A percentile compares a stretch with the other conserved stretches of the same genome.
Evolutionary conservation across 352 stramenopile genomes (phyloP).

Genomic region (Vaucheria bursata): DNA sequence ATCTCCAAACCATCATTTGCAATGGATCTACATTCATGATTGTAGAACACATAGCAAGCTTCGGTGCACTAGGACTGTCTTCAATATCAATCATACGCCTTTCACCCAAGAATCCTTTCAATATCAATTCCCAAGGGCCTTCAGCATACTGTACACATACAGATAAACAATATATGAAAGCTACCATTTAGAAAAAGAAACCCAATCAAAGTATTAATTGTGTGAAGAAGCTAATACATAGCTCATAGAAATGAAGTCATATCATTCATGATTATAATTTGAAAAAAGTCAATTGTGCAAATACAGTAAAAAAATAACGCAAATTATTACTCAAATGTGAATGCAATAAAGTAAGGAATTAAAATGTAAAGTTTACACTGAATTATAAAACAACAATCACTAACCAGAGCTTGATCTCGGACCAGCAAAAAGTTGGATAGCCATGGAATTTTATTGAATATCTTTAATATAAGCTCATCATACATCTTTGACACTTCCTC

Average conservation of each 20-base stretch:
- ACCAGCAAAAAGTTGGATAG: conserved; percentile 26
- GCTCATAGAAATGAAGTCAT: too few species aligned
- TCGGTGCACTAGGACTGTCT: conserved; percentile 14
- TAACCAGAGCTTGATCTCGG: conserved; percentile 21
- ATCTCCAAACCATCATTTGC: conserved; percentile 35
- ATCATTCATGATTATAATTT: too few species aligned
- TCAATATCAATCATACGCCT: conserved; percentile 48
- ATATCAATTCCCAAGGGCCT: conserved; percentile 28
- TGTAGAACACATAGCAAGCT: conserved; percentile 41
- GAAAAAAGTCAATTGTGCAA: too few species aligned
- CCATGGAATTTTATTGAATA: conserved; percentile 47
- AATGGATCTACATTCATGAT: conserved; percentile 50
- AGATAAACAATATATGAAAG: neutral
- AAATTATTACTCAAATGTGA: too few species aligned
- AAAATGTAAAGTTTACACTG: too few species aligned
- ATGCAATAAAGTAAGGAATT: too few species aligned
- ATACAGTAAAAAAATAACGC: too few species aligned
- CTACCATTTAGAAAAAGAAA: neutral
- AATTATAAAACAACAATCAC: too few species aligned
- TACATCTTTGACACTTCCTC: conserved; percentile 29
- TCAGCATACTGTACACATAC: conserved; percentile 46
- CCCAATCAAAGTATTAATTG: neutral
- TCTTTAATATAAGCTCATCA: conserved; percentile 50
- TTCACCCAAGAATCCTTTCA: conserved; percentile 49
- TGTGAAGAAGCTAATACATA: too few species aligned